Conservation (phyloP, 169 alveolate species). For the Plasmodium coatneyi region DNA sequence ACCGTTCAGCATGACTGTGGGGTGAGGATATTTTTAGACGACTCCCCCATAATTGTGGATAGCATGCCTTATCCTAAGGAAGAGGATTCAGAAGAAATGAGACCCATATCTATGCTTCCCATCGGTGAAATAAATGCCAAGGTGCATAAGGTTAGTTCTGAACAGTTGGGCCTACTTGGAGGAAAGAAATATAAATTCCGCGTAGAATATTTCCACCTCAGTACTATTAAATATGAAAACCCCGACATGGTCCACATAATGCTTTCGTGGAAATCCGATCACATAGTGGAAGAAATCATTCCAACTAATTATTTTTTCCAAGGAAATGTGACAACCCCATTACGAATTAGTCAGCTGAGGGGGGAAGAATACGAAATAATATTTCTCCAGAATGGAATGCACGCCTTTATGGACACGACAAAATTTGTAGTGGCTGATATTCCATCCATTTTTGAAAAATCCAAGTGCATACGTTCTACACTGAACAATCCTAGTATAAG, state of each 20-base stretch:
- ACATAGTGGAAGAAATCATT: constrained; percentile 84
- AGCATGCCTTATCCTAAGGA: constrained; percentile 87
- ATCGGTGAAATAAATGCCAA: constrained; percentile 83
- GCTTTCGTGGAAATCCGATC: constrained; percentile 87
- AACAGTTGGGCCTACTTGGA: constrained; percentile 81
- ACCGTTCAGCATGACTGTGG: constrained; percentile 89
- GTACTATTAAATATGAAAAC: constrained; percentile 83
- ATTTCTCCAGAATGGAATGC: constrained; percentile 88
- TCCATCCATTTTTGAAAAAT: constrained; percentile 86
- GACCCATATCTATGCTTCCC: constrained; percentile 79
- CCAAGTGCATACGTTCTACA: constrained; percentile 76
- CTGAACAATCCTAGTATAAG: constrained; percentile 28
- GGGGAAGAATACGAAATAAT: constrained; percentile 87
- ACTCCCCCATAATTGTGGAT: constrained; percentile 86
- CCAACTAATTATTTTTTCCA: constrained; percentile 86
- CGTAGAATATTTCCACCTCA: constrained; percentile 87
- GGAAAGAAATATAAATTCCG: constrained; percentile 87
- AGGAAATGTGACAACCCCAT: constrained; percentile 84
- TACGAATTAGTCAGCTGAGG: constrained; percentile 86
- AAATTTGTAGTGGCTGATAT: constrained; percentile 86
- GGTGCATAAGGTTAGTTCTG: constrained; percentile 81
- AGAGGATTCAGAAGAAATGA: constrained; percentile 80
- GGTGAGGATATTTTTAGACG: constrained; percentile 89
- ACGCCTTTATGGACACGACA: constrained; percentile 86
- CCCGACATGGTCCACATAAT: constrained; percentile 76